Evolutionary conservation across 2,329 filamentous ascomycete genomes (phyloP).

Genomic region (Verticillium albo-atrum): DNA sequence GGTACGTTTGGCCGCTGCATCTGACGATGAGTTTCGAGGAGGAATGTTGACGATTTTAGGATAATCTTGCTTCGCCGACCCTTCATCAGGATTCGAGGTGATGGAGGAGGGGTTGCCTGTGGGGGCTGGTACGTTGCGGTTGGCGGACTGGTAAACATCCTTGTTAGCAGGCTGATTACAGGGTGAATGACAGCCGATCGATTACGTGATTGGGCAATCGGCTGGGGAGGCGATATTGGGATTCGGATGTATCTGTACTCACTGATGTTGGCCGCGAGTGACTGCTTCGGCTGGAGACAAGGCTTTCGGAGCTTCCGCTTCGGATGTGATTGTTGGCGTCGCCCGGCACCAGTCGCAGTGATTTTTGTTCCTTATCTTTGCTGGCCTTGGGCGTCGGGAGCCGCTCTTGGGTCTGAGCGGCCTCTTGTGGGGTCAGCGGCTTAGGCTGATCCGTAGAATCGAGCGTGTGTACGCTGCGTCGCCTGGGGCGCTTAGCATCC

Average conservation of each 20-base stretch:
- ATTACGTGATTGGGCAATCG: constrained; percentile 40
- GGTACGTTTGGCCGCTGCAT: constrained; percentile 62
- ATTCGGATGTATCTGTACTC: not conserved
- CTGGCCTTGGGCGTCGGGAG: constrained; percentile 18
- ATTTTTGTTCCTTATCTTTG: constrained; percentile 35
- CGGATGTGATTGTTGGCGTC: constrained; percentile 29
- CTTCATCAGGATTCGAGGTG: constrained; percentile 39
- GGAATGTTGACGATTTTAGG: constrained; percentile 54
- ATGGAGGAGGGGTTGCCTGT: constrained; percentile 47
- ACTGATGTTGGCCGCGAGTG: constrained; percentile 56
- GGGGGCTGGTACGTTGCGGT: constrained; percentile 52
- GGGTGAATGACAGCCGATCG: constrained; percentile 5
- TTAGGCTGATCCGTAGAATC: constrained; percentile 35
- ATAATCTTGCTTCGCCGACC: constrained; percentile 45
- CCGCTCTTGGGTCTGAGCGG: constrained; percentile 29
- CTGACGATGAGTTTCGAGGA: constrained; percentile 58
- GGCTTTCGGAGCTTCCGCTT: constrained; percentile 62
- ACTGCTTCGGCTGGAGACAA: constrained; percentile 52
- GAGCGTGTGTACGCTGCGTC: constrained; percentile 74
- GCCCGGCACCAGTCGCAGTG: constrained; percentile 29
- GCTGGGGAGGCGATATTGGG: constrained; percentile 7
- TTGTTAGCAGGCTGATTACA: constrained; percentile 38
- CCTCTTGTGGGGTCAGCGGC: constrained; percentile 16
- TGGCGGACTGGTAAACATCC: constrained; percentile 49
- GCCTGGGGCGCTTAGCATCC: constrained; percentile 72